Evolutionary conservation across 2,329 filamentous ascomycete species (phyloP).

Genomic region (Colletotrichum aenigma): DNA sequence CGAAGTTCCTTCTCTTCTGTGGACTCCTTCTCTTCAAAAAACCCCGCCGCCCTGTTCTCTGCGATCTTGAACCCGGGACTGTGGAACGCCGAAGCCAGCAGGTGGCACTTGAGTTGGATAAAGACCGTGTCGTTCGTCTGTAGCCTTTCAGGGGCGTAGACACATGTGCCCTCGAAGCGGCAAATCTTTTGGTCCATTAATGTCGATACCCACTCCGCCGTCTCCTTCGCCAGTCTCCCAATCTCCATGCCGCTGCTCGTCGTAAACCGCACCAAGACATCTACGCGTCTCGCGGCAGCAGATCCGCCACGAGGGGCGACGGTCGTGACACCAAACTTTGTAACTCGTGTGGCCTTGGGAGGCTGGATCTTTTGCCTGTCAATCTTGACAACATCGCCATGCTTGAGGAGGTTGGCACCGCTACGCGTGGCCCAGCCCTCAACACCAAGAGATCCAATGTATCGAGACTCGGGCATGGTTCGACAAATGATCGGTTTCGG

Average conservation of each 20-base stretch:
- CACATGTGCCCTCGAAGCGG: constrained; percentile 83
- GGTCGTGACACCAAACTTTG: constrained; percentile 40
- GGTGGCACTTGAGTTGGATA: constrained; percentile 79
- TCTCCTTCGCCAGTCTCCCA: constrained; percentile 84
- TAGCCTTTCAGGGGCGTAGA: constrained; percentile 85
- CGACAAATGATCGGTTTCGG: constrained; percentile 19
- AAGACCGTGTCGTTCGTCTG: constrained; percentile 95
- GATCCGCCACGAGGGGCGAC: constrained; percentile 42
- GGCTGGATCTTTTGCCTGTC: constrained; percentile 81
- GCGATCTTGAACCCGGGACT: constrained; percentile 64
- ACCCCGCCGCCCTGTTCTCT: constrained; percentile 71
- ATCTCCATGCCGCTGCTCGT: constrained; percentile 81
- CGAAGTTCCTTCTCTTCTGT: constrained; percentile 83
- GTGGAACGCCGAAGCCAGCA: constrained; percentile 78
- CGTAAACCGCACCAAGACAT: constrained; percentile 92
- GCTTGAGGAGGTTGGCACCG: constrained; percentile 74
- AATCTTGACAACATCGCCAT: constrained; percentile 84
- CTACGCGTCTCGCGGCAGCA: constrained; percentile 69
- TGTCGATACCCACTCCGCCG: constrained; percentile 89
- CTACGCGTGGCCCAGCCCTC: constrained; percentile 92
- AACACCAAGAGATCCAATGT: constrained; percentile 90
- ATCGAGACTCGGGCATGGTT: constrained; percentile 57
- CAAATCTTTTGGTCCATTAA: constrained; percentile 91
- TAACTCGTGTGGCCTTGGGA: constrained; percentile 48
- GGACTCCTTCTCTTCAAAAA: constrained; percentile 88